Base-by-base conservation (phyloP, 2,329 filamentous ascomycete genomes). In the Stachybotrys echinatus region DNA sequence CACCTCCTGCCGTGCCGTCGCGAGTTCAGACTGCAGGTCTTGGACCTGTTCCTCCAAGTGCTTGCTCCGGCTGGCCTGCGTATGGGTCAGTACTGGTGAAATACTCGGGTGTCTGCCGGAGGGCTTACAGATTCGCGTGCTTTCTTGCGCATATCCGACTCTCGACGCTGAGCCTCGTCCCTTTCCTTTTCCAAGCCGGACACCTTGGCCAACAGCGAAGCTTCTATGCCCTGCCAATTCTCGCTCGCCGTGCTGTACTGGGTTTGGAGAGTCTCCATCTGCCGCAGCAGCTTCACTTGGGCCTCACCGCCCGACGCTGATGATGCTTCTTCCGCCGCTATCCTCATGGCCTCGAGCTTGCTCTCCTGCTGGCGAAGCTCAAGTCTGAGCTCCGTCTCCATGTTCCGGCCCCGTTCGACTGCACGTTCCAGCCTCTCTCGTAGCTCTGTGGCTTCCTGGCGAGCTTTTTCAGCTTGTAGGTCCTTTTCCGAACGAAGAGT, bases 181-280 rank as follows among this genome's bases (percentile, higher is more conserved):
- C 89, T 83, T 66, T 99, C 95, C 64, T 88, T 94, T 66, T 99
- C 94, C 10, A 97, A 74, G 46, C 75, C 85, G 4, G 85, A 79
- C 12, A 94, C 79, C 50, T 92, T 83, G 20, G 89, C 83, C 47
- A 92, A 80, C 27, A 99, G 71, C 3, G 89, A 95, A 10, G 88
- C 83, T 67, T 99, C 92, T 54, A 99, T 95, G 1, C 91, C 89
- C 64, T 96, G 92, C 94, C 95, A 99, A 60, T 99, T 99, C 62
- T 95, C 90, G 58, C 89, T 94, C 1, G 94, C 94, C 49, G 95
- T 85, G 1, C 91, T 85, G 68, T 99, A 96, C 65, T 99, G 95
- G 6, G 89, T 94, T 68, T 99, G 94, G 37, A 99, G 72, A 1
- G 89, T 96, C 72, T 99, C 94, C 48, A 99, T 88, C 68, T 99